Evolutionary conservation across 2,329 filamentous ascomycete species (phyloP).

Genomic region (Fusarium tricinctum): DNA sequence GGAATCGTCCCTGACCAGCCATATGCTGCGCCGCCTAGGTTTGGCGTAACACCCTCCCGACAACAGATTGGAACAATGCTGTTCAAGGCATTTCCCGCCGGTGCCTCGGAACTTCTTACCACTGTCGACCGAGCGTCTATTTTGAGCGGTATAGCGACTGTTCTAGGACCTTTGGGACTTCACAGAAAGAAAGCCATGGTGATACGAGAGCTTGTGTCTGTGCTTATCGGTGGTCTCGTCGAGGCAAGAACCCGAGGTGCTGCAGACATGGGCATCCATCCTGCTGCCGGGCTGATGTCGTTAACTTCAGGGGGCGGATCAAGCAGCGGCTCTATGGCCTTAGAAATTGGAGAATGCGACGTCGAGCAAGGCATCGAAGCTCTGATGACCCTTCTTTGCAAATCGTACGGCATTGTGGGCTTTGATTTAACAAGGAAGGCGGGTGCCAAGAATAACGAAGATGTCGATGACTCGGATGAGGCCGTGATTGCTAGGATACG

Average conservation of each 20-base stretch:
- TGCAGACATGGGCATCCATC: conserved; percentile 96
- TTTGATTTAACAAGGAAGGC: conserved; percentile 57
- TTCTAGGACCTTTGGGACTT: conserved; percentile 83
- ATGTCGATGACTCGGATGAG: conserved; percentile 63
- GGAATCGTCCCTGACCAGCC: conserved; percentile 68
- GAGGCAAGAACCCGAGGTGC: conserved; percentile 93
- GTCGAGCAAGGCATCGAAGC: conserved; percentile 75
- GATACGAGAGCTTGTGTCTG: conserved; percentile 84
- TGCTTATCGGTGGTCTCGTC: conserved; percentile 86
- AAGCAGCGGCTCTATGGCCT: conserved; percentile 64
- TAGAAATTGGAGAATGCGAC: conserved; percentile 75
- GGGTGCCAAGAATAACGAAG: conserved; percentile 41
- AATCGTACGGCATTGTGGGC: conserved; percentile 73
- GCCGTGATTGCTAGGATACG: conserved; percentile 70
- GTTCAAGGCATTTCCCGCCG: conserved; percentile 78
- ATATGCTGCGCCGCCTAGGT: conserved; percentile 66
- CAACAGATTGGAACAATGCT: conserved; percentile 75
- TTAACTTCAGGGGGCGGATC: conserved; percentile 70
- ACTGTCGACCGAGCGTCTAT: conserved; percentile 83
- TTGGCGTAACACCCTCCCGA: conserved; percentile 69
- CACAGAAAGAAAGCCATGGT: conserved; percentile 93
- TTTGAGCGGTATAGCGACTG: conserved; percentile 86
- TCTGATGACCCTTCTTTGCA: conserved; percentile 72
- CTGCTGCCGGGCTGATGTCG: conserved; percentile 86
- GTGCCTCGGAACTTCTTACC: conserved; percentile 75